A percentile compares a stretch with the other conserved stretches of the same genome.
phyloP scores from a whole-genome alignment of 768 basidiomycete species.

The Lyophyllum semitale region DNA sequence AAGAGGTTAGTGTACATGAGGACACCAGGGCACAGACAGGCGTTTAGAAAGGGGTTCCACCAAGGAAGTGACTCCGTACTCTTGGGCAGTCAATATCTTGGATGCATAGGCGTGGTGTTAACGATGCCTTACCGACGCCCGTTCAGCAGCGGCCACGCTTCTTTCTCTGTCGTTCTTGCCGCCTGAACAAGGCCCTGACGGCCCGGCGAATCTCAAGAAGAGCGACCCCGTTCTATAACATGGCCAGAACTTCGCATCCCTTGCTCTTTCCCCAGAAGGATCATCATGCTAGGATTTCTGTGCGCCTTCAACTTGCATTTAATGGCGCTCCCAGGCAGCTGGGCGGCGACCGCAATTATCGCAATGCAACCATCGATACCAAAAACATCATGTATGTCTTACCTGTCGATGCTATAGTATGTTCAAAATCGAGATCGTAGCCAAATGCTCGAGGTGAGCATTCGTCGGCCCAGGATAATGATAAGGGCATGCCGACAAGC shows the following conservation, averaged over 20 bases:
- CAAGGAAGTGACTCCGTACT: too few relatives aligned
- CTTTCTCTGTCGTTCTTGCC: not conserved
- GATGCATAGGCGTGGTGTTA: too few relatives aligned
- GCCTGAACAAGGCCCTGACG: not conserved
- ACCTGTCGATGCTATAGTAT: not conserved
- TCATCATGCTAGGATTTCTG: not conserved
- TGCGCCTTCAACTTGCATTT: not conserved
- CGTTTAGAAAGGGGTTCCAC: too few relatives aligned
- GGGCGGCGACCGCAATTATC: not conserved
- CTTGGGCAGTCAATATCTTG: too few relatives aligned
- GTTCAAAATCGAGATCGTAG: conserved; percentile 27
- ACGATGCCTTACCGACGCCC: too few relatives aligned
- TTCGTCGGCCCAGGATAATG: not conserved
- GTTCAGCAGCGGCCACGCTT: not conserved
- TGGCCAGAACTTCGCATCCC: not conserved
- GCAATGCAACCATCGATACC: conserved; percentile 37
- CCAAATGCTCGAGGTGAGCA: conserved; percentile 59
- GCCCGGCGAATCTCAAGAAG: not conserved
- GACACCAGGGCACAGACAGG: too few relatives aligned
- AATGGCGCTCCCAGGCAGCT: not conserved
- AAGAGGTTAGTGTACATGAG: too few relatives aligned
- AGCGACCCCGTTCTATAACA: not conserved
- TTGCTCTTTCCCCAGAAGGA: not conserved
- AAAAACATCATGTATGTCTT: conserved; percentile 49
- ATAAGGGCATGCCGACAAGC: not conserved